A percentile compares a stretch with the other conserved stretches of the same genome.
phyloP scores from a whole-genome alignment of 257 asterid species.

The Cynanchum wilfordii region DNA sequence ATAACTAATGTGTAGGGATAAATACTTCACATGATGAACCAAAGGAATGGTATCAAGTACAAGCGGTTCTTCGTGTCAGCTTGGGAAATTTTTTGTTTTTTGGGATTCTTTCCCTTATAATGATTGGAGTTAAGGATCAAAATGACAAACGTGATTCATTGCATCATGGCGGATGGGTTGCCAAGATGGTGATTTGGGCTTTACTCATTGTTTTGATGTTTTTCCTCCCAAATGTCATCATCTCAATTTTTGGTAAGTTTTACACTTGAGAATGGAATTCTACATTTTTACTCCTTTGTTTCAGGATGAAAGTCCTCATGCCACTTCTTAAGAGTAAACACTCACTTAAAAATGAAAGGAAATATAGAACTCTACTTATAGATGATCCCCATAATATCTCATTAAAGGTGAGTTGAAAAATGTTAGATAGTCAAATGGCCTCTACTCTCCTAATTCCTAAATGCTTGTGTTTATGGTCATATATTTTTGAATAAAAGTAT shows the following conservation, averaged over 20 bases:
- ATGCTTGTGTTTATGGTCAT: not conserved
- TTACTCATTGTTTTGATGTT: conserved; percentile 78
- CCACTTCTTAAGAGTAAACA: not conserved
- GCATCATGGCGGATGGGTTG: conserved; percentile 94
- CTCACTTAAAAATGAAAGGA: not conserved
- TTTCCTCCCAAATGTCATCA: conserved; percentile 68
- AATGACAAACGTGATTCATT: conserved; percentile 83
- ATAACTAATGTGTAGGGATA: conserved; percentile 58
- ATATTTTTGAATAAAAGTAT: not conserved
- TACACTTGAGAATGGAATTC: not conserved
- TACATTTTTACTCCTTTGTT: not conserved
- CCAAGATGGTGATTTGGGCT: conserved; percentile 74
- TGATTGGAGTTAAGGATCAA: conserved; percentile 93
- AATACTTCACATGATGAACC: conserved; percentile 60
- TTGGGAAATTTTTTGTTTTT: conserved; percentile 92
- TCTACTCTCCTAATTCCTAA: not conserved
- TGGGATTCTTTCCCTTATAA: conserved; percentile 65
- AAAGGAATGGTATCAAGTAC: conserved; percentile 74
- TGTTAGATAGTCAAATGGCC: not conserved
- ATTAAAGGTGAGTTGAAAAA: not conserved
- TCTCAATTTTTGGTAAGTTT: conserved; percentile 59
- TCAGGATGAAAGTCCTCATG: not conserved
- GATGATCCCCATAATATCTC: not conserved
- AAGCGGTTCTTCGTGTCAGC: conserved; percentile 97
- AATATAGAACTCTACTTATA: not conserved